Evolutionary conservation across 495 filamentous ascomycete species (phyloP), one percentile per base, ranked within the genome.

Genomic region (Oidiodendron maius): DNA sequence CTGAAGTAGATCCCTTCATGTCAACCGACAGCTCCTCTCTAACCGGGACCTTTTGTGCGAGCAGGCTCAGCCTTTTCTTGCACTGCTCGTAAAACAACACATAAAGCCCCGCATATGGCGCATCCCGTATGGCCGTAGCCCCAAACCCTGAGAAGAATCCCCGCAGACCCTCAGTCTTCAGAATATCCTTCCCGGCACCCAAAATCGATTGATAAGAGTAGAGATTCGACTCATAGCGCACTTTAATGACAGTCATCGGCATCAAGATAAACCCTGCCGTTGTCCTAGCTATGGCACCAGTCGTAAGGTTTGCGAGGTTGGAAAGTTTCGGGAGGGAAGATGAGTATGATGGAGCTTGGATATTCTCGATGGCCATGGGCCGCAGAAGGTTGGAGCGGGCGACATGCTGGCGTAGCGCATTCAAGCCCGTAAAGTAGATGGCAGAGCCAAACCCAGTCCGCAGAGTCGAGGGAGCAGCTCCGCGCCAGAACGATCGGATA

Each of bases 211-310:
- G 72, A 69, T 99, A 99, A 23, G 74, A 66, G 71, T 96, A 99
- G 38, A 87, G 69, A 46, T 75, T 84, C 8, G 80, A 86, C 61
- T 99, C 93, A 61, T 93, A 97, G 39, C 93, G 87, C 9, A 99
- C 94, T 62, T 99, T 99, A 61, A 99, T 78, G 25, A 97, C 86
- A 2, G 93, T 99, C 44, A 97, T 79, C 5, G 93, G 93, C 90
- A 96, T 97, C 70, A 97, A 82, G 35, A 95, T 67, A 61, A 95
- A 84, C 10, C 93, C 93, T 0, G 90, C 91, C 11, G 82, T 78
- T 4, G 86, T 87, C 17, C 93, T 77, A 28, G 93, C 90, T 11
- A 84, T 70, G 23, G 90, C 89, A 16, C 93, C 94, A 0, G 91
- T 86, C 30, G 82, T 63, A 1, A 99, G 75, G 60, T 99, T 99